Evolutionary conservation across 2,329 filamentous ascomycete species (phyloP), one percentile per base, ranked within the genome.

Genomic region (Xylariaceae sp.): DNA sequence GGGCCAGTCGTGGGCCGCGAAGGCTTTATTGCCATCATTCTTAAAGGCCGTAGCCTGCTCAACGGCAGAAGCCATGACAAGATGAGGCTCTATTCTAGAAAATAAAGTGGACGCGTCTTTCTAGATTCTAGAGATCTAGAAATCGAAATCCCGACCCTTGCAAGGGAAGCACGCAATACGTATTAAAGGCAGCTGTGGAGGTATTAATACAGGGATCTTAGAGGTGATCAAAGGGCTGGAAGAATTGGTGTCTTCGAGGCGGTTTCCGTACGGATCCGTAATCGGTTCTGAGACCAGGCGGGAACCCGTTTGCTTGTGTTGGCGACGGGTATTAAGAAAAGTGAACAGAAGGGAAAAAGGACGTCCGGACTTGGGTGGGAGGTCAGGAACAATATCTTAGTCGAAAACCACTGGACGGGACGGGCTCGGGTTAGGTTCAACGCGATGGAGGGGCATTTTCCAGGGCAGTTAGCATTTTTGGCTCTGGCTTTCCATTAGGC

Each of bases 11-110:
- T 96, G 91, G 37, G 86, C 80, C 58, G 87, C 85, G 76, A 97
- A 97, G 56, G 92, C 92, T 71, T 92, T 89, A 77, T 99, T 99
- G 73, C 94, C 94, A 75, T 95, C 84, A 75, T 95, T 88, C 80
- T 99, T 99, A 68, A 96, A 80, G 72, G 88, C 88, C 67, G 86
- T 83, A 55, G 93, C 93, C 74, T 89, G 85, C 73, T 89, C 86
- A 69, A 76, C 68, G 23, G 73, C 68, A 37, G 73, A 73, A 61
- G 77, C 69, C 77, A 81, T 81, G 30, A 5, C 23, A 30, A 30
- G 23, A 53, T 50, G 45, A 48, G 23, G 55, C 30, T 55, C 17
- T 34, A 41, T 30, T n/a, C 10, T 48, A 18, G 48, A 34, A 9
- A 23, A 35, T n/a, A 34, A 35, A 8, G 49, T 9, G 23, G 3